Evolutionary conservation across 2,329 filamentous ascomycete genomes (phyloP).

Genomic region (Seiridium cupressi): DNA sequence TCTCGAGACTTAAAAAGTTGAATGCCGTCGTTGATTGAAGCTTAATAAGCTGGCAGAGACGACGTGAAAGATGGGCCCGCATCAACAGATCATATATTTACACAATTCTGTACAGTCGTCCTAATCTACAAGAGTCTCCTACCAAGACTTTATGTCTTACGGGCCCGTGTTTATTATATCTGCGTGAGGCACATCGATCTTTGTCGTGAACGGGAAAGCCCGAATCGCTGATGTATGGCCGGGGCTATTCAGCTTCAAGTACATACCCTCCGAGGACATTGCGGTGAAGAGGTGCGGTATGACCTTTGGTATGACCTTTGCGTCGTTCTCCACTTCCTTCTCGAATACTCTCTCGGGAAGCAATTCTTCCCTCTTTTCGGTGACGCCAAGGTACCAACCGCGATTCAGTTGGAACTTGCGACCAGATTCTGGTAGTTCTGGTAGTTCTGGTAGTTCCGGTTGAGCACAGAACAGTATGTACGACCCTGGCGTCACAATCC

Average conservation of each 20-base stretch:
- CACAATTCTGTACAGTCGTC: not conserved
- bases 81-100: not conserved
- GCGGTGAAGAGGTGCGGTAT: constrained; percentile 55
- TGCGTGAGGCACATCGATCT: constrained; percentile 22
- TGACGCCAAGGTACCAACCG: constrained; percentile 18
- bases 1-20: too few relatives aligned
- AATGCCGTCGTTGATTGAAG: too few relatives aligned
- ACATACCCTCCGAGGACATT: constrained; percentile 60
- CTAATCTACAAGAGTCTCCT: not conserved
- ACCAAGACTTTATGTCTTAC: not conserved
- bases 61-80: too few relatives aligned
- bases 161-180: not conserved
- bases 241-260: constrained; percentile 28
- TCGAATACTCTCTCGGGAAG: not conserved
- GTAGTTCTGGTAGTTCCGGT: constrained; percentile 16
- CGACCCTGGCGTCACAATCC: constrained; percentile 62
- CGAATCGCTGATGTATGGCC: constrained; percentile 4
- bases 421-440: too few relatives aligned
- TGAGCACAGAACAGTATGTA: constrained; percentile 65
- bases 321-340: constrained; percentile 17
- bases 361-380: constrained; percentile 13
- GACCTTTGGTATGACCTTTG: constrained; percentile 26
- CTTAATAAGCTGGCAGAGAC: too few relatives aligned
- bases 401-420: too few relatives aligned
- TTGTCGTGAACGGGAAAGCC: constrained; percentile 21